Evolutionary conservation across 108 stramenopile species (phyloP).

Genomic region (Cyclotella distinguenda): DNA sequence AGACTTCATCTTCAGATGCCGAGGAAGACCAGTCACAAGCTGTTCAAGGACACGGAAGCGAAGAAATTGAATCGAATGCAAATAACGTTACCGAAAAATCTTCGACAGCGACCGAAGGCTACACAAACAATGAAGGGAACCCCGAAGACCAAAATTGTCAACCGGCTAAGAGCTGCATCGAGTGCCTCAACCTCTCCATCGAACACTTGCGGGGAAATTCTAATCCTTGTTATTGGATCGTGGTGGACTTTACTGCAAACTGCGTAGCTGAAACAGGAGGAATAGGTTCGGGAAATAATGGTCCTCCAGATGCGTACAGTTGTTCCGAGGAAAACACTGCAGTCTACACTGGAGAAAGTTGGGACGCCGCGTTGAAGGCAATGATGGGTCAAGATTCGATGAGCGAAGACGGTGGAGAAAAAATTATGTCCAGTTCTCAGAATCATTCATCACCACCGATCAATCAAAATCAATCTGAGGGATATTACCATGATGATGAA

Average conservation of each 20-base stretch:
- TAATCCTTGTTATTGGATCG: constrained; percentile 15
- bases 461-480: too few species aligned
- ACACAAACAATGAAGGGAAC: background rate
- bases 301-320: constrained; percentile 7
- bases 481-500: constrained; percentile 20
- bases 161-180: background rate
- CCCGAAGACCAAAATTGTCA: background rate
- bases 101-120: background rate
- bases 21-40: background rate
- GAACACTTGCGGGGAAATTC: background rate
- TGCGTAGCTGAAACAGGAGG: background rate
- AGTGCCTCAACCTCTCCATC: constrained; percentile 11
- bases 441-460: too few species aligned
- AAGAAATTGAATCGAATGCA: background rate
- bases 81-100: background rate
- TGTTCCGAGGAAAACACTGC: constrained; percentile 6
- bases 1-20: background rate
- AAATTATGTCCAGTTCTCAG: background rate
- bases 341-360: constrained; percentile 16
- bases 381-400: constrained; percentile 4
- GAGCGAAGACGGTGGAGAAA: background rate
- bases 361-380: constrained; percentile 12
- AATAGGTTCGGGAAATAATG: background rate
- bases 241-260: background rate
- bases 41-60: background rate